A percentile compares a stretch with the other conserved stretches of the same genome.
These are phyloP conservation scores for Rhododendron ferrugineum DNA, from an alignment of 148 eudicot species.

Conservation along the genomic window DNA sequence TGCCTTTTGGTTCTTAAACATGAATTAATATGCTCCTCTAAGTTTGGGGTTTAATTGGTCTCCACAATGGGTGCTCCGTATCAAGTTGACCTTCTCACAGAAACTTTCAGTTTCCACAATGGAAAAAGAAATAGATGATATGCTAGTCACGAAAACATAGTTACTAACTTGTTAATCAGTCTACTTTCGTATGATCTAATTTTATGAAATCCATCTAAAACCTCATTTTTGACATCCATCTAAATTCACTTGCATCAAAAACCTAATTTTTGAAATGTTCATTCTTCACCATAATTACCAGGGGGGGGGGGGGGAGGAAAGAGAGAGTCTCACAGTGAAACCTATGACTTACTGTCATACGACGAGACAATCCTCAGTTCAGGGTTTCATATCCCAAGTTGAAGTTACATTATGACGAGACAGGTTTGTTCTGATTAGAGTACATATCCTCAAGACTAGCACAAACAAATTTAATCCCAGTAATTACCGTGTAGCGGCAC, in stretches of 20 bases:
- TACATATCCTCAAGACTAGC: not conserved
- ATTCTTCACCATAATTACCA: not conserved
- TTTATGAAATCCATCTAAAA: not conserved
- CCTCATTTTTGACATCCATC: not conserved
- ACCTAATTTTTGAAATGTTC: not conserved
- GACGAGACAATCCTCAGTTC: not conserved
- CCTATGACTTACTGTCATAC: not conserved
- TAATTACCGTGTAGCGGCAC: not conserved
- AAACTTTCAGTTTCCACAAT: not conserved
- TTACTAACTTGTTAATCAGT: not conserved
- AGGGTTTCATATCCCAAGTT: not conserved
- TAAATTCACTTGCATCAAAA: not conserved
- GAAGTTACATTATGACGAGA: not conserved
- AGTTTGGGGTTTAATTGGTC: too few relatives aligned
- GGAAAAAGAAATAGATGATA: not conserved
- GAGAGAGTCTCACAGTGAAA: not conserved
- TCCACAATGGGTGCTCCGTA: too few relatives aligned
- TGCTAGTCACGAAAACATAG: not conserved
- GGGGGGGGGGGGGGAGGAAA: too few relatives aligned
- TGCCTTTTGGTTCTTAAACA: too few relatives aligned
- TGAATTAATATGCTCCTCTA: too few relatives aligned
- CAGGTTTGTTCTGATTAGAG: not conserved
- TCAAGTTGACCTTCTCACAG: not conserved
- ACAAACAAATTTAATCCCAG: not conserved
- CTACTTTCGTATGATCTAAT: not conserved